Conservation (phyloP, 148 eudicot genomes). For the Cornus controversa region DNA sequence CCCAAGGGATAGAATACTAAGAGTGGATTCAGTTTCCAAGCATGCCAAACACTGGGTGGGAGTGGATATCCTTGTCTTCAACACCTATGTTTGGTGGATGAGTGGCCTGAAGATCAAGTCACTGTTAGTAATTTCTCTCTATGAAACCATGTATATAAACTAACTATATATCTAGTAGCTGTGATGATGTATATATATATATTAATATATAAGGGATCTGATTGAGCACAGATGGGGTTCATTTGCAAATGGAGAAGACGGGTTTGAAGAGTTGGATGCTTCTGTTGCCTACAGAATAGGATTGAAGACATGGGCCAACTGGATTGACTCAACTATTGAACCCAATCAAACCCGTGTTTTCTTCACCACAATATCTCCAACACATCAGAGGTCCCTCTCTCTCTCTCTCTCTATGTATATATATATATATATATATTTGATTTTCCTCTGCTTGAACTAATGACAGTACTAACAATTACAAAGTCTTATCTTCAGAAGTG, state of each 20-base stretch:
- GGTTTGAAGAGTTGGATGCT: conserved; percentile 70
- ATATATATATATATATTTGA: not conserved
- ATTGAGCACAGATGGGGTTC: conserved; percentile 77
- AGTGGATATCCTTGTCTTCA: conserved; percentile 80
- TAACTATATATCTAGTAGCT: not conserved
- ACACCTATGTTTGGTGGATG: conserved; percentile 98
- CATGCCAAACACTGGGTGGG: conserved; percentile 81
- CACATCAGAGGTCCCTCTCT: conserved; percentile 63
- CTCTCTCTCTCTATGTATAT: not conserved
- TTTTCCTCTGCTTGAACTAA: not conserved
- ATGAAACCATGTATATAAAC: not conserved
- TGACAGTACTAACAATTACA: not conserved
- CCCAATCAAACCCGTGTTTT: conserved; percentile 68
- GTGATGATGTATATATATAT: not conserved
- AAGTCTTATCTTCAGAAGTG: conserved; percentile 35
- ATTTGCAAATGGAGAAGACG: conserved; percentile 86
- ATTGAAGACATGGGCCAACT: conserved; percentile 95
- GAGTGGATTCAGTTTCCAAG: conserved; percentile 71
- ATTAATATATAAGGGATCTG: not conserved
- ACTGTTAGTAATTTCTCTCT: conserved; percentile 40
- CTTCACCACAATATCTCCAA: conserved; percentile 97
- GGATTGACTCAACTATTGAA: conserved; percentile 84
- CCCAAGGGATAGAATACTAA: conserved; percentile 70
- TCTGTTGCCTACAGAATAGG: conserved; percentile 67
- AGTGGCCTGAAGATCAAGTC: conserved; percentile 69